Evolutionary conservation across 371 early-diverging fungal species (phyloP).

Genomic region (Haplosporangium sp.): DNA sequence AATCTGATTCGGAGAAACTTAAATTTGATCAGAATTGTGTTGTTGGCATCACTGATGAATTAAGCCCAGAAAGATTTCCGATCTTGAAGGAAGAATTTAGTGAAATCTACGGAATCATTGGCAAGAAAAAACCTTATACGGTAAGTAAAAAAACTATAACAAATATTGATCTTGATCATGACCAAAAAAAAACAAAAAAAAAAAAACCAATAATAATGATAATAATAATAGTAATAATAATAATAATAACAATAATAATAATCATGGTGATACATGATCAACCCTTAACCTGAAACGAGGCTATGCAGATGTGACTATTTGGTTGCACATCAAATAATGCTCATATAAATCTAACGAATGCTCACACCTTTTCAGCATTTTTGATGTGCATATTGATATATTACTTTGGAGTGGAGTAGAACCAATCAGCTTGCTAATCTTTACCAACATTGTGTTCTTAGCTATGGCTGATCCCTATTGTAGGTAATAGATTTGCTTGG

Average conservation of each 20-base stretch:
- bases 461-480: constrained; percentile 44
- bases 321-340: no score
- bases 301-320: no score
- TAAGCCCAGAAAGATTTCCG: constrained; percentile 32
- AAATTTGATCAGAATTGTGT: constrained; percentile 54
- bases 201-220: no score
- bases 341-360: no score
- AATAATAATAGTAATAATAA: no score
- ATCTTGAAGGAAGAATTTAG: constrained; percentile 21
- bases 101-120: constrained; percentile 38
- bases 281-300: no score
- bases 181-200: background rate
- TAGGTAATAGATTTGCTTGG: constrained; percentile 50
- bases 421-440: no score
- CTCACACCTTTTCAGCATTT: no score
- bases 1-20: constrained; percentile 42
- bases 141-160: constrained; percentile 17
- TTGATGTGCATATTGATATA: no score
- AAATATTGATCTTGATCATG: no score
- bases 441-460: background rate
- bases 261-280: no score
- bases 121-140: constrained; percentile 43
- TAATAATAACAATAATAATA: no score
- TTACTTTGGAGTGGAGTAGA: background rate
- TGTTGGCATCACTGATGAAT: constrained; percentile 44